phyloP scores from a whole-genome alignment of 179 eudicot species.

The Drosera spatulata region DNA sequence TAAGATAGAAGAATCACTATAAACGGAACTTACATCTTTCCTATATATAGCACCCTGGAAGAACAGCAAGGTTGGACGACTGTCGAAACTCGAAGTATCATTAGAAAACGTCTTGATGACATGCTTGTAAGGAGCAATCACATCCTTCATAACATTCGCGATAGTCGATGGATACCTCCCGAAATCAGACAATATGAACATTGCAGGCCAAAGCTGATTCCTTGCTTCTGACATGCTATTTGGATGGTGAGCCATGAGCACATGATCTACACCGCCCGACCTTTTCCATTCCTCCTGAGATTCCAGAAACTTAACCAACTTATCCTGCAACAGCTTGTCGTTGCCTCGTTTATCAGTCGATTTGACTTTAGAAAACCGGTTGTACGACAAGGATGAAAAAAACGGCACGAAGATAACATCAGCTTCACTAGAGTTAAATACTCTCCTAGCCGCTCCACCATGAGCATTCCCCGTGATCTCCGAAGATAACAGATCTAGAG shows the following conservation, averaged over 20 bases:
- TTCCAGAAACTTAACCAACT: slow-evolving; percentile 52
- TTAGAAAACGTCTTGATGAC: slow-evolving; percentile 48
- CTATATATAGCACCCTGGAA: slow-evolving; percentile 94
- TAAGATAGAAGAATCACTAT: no score
- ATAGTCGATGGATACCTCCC: slow-evolving; percentile 85
- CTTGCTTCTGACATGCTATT: slow-evolving; percentile 81
- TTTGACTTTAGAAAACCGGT: slow-evolving; percentile 45
- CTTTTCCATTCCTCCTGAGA: slow-evolving; percentile 79
- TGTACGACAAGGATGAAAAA: slow-evolving; percentile 73
- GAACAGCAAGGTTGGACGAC: slow-evolving; percentile 63
- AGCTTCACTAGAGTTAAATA: slow-evolving; percentile 71
- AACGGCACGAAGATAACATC: slow-evolving; percentile 87
- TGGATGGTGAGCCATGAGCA: slow-evolving; percentile 87
- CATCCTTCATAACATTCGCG: slow-evolving; percentile 88
- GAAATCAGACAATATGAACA: slow-evolving; percentile 75
- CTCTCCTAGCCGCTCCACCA: slow-evolving; percentile 53
- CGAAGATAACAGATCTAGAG: slow-evolving; percentile 73
- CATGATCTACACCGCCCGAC: slow-evolving; percentile 83
- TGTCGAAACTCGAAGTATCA: slow-evolving; percentile 62
- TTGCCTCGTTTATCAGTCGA: slow-evolving; percentile 30
- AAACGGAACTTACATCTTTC: slow-evolving; percentile 60
- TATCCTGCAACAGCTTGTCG: slow-evolving; percentile 50
- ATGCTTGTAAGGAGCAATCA: slow-evolving; percentile 85
- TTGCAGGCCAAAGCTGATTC: slow-evolving; percentile 75
- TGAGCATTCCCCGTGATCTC: slow-evolving; percentile 29